phyloP scores from a whole-genome alignment of 2,329 filamentous ascomycete genomes.

The Diaporthe citrichinensis region DNA sequence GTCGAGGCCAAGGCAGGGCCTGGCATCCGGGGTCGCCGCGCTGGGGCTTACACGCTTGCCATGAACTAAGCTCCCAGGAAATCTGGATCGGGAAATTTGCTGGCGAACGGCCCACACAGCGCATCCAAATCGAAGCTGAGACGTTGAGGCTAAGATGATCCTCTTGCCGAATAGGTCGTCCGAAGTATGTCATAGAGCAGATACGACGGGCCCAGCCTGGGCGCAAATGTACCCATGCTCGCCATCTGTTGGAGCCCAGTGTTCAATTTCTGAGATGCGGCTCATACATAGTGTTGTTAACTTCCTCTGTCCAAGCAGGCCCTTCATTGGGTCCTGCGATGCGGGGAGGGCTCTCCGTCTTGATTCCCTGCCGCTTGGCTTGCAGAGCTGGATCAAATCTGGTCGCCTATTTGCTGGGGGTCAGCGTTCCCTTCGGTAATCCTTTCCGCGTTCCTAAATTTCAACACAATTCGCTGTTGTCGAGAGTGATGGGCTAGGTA shows the following conservation, averaged over 20 bases:
- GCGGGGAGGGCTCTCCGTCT: slow-evolving; percentile 10
- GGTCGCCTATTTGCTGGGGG: slow-evolving; percentile 1
- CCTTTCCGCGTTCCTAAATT: slow-evolving; percentile 6
- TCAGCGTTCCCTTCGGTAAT: neutral
- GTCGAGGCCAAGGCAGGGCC: neutral
- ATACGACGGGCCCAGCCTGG: neutral
- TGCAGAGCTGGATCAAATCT: slow-evolving; percentile 20
- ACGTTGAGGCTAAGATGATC: neutral
- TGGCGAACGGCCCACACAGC: neutral
- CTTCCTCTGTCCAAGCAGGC: neutral
- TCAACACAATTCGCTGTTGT: slow-evolving; percentile 1
- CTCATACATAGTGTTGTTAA: slow-evolving; percentile 5
- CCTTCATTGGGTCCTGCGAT: neutral
- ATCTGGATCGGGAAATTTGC: neutral
- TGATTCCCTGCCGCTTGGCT: slow-evolving; percentile 16
- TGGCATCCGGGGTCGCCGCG: neutral
- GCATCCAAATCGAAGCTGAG: neutral
- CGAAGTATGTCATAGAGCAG: neutral
- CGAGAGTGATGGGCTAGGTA: neutral
- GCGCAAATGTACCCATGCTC: neutral
- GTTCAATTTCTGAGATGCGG: slow-evolving; percentile 6
- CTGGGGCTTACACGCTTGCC: neutral
- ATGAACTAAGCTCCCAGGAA: neutral
- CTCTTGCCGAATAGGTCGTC: neutral
- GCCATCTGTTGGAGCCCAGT: neutral